Percentiles rank a stretch among this genome's conserved stretches.
Conservation (phyloP, 1,139 yeast species). For the Hansenula lynferdii region DNA sequence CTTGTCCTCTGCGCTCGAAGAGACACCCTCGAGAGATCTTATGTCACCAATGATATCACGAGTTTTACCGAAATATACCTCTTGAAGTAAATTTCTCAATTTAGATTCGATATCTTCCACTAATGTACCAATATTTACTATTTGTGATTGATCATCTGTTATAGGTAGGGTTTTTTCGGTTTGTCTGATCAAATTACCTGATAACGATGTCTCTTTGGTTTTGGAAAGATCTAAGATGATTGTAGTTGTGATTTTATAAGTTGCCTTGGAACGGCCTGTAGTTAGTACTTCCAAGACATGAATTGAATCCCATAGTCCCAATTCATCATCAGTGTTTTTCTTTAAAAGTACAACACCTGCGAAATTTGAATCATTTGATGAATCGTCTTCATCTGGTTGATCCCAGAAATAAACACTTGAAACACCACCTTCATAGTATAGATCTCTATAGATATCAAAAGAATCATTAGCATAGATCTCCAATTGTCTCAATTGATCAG, state of each 20-base stretch:
- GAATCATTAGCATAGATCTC: conserved; percentile 86
- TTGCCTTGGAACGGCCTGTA: conserved; percentile 40
- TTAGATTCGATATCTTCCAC: conserved; percentile 88
- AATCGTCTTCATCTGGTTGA: conserved; percentile 46
- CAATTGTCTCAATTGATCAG: conserved; percentile 59
- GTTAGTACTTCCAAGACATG: conserved; percentile 82
- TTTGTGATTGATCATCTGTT: conserved; percentile 51
- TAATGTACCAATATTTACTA: conserved; percentile 78
- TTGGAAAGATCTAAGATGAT: conserved; percentile 67
- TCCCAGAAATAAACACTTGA: conserved; percentile 96
- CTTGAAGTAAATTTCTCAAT: conserved; percentile 82
- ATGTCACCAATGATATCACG: conserved; percentile 78
- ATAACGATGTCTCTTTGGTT: conserved; percentile 44
- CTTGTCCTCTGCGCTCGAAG: conserved; percentile 26
- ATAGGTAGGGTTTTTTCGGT: conserved; percentile 45
- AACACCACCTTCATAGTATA: conserved; percentile 91
- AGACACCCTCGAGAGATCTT: conserved; percentile 47
- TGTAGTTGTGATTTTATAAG: conserved; percentile 81
- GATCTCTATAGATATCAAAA: conserved; percentile 86
- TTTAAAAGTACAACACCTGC: conserved; percentile 91
- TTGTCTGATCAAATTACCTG: conserved; percentile 87
- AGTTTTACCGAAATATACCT: conserved; percentile 93
- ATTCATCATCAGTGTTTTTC: conserved; percentile 48
- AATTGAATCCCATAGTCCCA: conserved; percentile 84
- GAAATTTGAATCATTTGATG: conserved; percentile 47